A percentile compares a stretch with the other conserved stretches of the same genome.
Evolutionary conservation across 805 yeast species (phyloP).

Genomic region (Spathaspora gorwiae): DNA sequence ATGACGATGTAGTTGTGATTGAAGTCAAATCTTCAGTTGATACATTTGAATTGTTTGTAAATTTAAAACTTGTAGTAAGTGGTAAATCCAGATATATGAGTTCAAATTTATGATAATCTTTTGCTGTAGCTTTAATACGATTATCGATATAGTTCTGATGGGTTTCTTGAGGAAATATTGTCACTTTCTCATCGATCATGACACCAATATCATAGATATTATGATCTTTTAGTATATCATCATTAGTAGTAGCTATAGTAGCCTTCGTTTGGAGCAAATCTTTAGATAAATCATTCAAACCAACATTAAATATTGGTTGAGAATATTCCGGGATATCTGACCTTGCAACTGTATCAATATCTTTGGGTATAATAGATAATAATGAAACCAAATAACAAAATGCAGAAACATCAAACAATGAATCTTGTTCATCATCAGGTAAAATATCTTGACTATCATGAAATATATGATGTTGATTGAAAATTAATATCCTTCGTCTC

Average conservation of each 20-base stretch:
- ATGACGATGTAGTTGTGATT: neutral
- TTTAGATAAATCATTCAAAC: constrained; percentile 50
- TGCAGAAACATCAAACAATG: constrained; percentile 23
- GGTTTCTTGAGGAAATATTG: constrained; percentile 9
- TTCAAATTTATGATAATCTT: constrained; percentile 35
- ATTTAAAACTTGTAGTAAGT: constrained; percentile 3
- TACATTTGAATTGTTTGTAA: constrained; percentile 9
- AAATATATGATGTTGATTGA: constrained; percentile 22
- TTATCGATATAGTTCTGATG: constrained; percentile 8
- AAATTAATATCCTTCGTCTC: constrained; percentile 51
- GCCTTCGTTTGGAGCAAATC: constrained; percentile 20
- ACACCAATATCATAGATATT: constrained; percentile 46
- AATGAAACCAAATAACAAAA: constrained; percentile 56
- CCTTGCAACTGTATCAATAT: constrained; percentile 27
- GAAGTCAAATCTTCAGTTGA: constrained; percentile 26
- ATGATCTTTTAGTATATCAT: constrained; percentile 54
- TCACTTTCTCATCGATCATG: constrained; percentile 16
- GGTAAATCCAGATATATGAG: constrained; percentile 23
- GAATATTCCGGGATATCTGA: constrained; percentile 14
- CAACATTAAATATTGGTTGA: constrained; percentile 58
- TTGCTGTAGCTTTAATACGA: constrained; percentile 24
- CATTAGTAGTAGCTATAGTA: constrained; percentile 62
- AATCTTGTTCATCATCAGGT: constrained; percentile 3
- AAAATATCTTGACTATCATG: neutral
- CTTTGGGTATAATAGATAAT: constrained; percentile 60